Conservation (phyloP, 179 eudicot species). For the Silene vulgaris region DNA sequence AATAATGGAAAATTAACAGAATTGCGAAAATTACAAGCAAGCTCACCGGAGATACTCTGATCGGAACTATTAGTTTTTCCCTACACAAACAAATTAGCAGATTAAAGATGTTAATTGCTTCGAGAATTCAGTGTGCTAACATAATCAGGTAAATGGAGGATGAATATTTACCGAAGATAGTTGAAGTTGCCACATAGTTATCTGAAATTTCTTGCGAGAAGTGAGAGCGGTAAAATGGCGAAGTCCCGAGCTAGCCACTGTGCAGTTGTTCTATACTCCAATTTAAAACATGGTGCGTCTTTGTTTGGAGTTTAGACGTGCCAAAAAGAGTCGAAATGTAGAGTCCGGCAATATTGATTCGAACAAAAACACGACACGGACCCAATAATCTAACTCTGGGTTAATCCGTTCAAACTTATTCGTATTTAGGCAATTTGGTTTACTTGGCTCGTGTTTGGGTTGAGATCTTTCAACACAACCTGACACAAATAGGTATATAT, state of each 20-base stretch:
- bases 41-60: slow-evolving; percentile 30
- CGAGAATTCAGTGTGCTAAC: background rate
- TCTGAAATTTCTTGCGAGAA: background rate
- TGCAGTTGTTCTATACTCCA: too few species aligned
- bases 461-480: too few species aligned
- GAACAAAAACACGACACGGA: too few species aligned
- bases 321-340: too few species aligned
- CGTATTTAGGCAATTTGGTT: too few species aligned
- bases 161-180: background rate
- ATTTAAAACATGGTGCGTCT: too few species aligned
- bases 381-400: too few species aligned
- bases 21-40: background rate
- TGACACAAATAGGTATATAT: too few species aligned
- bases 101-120: background rate
- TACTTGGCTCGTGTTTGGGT: too few species aligned
- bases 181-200: background rate
- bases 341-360: too few species aligned
- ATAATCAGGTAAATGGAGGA: background rate
- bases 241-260: background rate
- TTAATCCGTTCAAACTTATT: too few species aligned
- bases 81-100: slow-evolving; percentile 2
- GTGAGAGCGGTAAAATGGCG: background rate
- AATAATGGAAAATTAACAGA: background rate
- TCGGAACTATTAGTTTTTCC: slow-evolving; percentile 22
- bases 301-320: too few species aligned